Base-by-base conservation (phyloP, 2,329 filamentous ascomycete species). In the Gnomoniopsis sp. region DNA sequence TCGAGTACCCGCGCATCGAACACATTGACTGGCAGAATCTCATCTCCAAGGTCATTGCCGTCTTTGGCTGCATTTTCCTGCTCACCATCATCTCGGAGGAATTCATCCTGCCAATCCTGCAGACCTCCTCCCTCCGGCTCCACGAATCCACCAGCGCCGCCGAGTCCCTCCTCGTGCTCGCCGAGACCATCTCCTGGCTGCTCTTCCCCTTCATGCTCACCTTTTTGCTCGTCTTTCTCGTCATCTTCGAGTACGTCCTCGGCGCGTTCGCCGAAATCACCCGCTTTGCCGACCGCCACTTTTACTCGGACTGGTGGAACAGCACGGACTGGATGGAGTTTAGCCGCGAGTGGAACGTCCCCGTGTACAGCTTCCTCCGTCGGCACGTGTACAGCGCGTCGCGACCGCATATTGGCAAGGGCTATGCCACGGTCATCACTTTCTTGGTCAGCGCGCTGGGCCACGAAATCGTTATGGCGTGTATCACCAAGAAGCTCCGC, bases 191-290 rank as follows among this genome's bases (percentile, higher is more conserved):
- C 69, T 93, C 89, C 58, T 87, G 90, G 79, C 85, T 99, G 19
- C 83, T 99, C 22, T 98, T 97, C 74, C 95, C 95, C 3, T 99
- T 98, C 74, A 97, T 97, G 91, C 82, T 98, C 62, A 96, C 88
- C 3, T 96, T 98, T 72, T 79, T 98, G 4, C 86, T 98, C 50
- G 93, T 98, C 57, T 99, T 99, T 78, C 86, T 99, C 59, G 92
- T 97, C 72, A 98, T 98, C 68, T 99, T 98, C 73, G 95, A 99
- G 73, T 99, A 98, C 73, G 84, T 96, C 12, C 85, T 98, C 36
- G 95, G 93, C 59, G 93, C 93, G 50, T 96, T 96, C 68, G 95
- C 93, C 15, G 95, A 99, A 73, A 90, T 98, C 65, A 96, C 93
- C 19, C 83, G 88, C 67, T 98, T 98, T 72, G 93, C 89, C 54